A percentile compares a stretch with the other conserved stretches of the same genome.
Evolutionary conservation across 2,329 filamentous ascomycete genomes (phyloP).

Genomic region (Phyllosticta paracitricarpa): DNA sequence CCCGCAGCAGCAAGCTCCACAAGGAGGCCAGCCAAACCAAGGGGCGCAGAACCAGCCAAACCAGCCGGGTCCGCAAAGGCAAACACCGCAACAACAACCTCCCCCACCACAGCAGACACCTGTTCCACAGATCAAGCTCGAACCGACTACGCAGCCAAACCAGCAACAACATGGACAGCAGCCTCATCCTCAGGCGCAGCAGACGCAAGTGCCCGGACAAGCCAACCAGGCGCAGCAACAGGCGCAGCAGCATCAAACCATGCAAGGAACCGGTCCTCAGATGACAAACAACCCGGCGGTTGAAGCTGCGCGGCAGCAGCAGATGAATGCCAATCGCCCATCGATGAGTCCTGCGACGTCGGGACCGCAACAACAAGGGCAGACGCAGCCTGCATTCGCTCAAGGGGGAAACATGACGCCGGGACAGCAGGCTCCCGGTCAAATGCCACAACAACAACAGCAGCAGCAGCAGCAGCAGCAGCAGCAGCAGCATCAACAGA

Average conservation of each 20-base stretch:
- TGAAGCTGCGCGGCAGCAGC: conserved; percentile 5
- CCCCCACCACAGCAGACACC: conserved; percentile 10
- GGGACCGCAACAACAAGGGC: conserved; percentile 18
- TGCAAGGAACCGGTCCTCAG: conserved; percentile 10
- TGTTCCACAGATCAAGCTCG: conserved; percentile 28
- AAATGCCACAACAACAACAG: conserved; percentile 3
- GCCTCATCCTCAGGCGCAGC: conserved; percentile 17
- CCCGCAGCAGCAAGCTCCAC: conserved; percentile 12
- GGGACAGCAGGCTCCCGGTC: background rate
- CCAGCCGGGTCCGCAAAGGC: conserved; percentile 9
- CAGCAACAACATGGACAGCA: conserved; percentile 12
- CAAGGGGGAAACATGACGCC: background rate
- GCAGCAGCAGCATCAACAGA: background rate
- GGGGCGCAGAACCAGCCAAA: conserved; percentile 10
- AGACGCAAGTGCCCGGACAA: conserved; percentile 13
- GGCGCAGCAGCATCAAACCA: conserved; percentile 14
- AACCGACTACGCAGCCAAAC: conserved; percentile 16
- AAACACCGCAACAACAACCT: conserved; percentile 15
- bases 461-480: conserved; percentile 5
- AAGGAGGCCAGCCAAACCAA: conserved; percentile 12
- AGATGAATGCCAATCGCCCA: conserved; percentile 4
- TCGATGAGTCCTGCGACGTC: conserved; percentile 9
- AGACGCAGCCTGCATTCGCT: conserved; percentile 14
- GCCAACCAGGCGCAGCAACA: conserved; percentile 13
- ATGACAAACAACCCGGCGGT: conserved; percentile 4